Evolutionary conservation across 306 rosid genomes (phyloP), one percentile per base, ranked within the genome.

Genomic region (Lupinus albus): DNA sequence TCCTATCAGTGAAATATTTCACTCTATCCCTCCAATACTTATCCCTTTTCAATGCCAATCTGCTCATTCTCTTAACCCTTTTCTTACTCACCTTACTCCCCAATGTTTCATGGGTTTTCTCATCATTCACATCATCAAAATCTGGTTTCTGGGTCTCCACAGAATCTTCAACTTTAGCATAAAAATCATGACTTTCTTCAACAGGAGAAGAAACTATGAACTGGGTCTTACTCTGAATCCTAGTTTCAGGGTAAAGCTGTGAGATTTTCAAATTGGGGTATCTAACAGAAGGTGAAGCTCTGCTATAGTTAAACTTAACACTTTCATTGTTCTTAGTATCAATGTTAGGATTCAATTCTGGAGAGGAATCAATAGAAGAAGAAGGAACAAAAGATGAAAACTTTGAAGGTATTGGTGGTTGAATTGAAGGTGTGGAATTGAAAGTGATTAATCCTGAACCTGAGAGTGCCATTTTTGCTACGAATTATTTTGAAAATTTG

Each of bases 11-110:
- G 61, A 81, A 84, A 49, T 74, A 83, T 32, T 83, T 82, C 45
- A 87, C 96, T 59, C 96, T 89, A 57, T 89, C 96, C 80, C 95
- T 84, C 98, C 98, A 92, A 77, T 87, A 85, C 61, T 87, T 86
- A 18, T 91, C 98, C 52, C 86, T 84, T 67, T 71, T 84, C 2
- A 92, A 80, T 0, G 95, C 98, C 76, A 89, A 52, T 36, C 87
- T 89, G 74, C 78, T 87, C 98, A 92, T 89, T 70, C 76, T 89
- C 77, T 84, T 86, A 0, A 79, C 84, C 78, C 67, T 86, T 0
- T 83, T 78, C 78, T 60, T 89, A 81, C 93, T 84, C 6, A 70
- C 87, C 79, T 6, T 33, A 33, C 80, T 78, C 45, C 91, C 88
- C 67, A 84, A 52, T 32, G 74, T 74, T 70, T 80, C 77, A 11